These are phyloP conservation scores for Acidomyces sp. DNA, from an alignment of 495 filamentous ascomycete genomes.

Conservation along the genomic window DNA sequence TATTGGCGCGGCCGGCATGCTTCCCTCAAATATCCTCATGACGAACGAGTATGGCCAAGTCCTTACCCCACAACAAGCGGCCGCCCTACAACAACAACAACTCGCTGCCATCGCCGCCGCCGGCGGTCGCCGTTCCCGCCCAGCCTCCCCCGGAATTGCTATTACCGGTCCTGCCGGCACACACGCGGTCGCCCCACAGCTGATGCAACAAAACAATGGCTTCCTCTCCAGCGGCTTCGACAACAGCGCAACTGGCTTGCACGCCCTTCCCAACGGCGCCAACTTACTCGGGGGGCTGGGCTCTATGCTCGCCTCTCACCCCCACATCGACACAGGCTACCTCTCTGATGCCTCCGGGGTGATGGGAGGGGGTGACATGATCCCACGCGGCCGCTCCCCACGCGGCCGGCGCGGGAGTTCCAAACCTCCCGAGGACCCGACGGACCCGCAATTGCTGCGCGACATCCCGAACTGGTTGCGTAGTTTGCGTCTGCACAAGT, in stretches of 20 bases:
- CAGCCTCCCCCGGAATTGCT: constrained; percentile 79
- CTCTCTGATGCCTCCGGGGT: constrained; percentile 88
- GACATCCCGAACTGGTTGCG: constrained; percentile 94
- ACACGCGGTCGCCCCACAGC: constrained; percentile 32
- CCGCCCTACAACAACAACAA: constrained; percentile 75
- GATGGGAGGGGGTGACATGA: no score
- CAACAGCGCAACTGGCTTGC: constrained; percentile 46
- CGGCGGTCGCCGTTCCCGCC: constrained; percentile 72
- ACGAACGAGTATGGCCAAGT: constrained; percentile 86
- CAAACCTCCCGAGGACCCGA: constrained; percentile 95
- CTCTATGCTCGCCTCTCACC: background rate
- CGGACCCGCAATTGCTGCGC: constrained; percentile 77
- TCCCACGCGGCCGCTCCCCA: constrained; percentile 78
- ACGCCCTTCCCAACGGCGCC: constrained; percentile 58
- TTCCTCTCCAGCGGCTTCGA: constrained; percentile 78
- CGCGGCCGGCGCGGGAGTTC: constrained; percentile 86
- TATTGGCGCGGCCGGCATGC: no score
- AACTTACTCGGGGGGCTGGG: constrained; percentile 25
- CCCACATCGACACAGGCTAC: constrained; percentile 65
- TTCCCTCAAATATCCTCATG: constrained; percentile 62
- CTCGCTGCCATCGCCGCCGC: constrained; percentile 56
- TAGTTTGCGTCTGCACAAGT: constrained; percentile 91
- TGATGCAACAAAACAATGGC: constrained; percentile 87
- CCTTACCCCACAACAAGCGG: constrained; percentile 68
- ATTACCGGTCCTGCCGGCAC: constrained; percentile 56